Conservation (phyloP, 176 grass and related monocot genomes). For the Zoysia japonica region DNA sequence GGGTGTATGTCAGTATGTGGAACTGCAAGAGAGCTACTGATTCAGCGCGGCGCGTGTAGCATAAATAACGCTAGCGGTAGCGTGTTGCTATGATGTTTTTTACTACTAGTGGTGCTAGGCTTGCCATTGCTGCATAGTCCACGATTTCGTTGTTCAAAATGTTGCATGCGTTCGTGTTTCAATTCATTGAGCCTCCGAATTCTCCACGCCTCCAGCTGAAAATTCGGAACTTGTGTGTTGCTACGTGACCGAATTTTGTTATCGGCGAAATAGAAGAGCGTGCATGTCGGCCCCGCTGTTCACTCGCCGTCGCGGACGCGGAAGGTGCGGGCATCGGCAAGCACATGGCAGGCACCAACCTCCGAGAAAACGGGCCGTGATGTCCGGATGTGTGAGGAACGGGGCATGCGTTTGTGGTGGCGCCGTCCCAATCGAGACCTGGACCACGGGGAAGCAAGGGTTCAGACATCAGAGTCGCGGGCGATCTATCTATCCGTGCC, state of each 20-base stretch:
- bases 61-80: slow-evolving; percentile 46
- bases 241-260: background rate
- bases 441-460: background rate
- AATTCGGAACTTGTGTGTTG: background rate
- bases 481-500: background rate
- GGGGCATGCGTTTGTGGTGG: background rate
- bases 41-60: slow-evolving; percentile 29
- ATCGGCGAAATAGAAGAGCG: background rate
- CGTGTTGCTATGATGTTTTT: slow-evolving; percentile 18
- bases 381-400: slow-evolving; percentile 19
- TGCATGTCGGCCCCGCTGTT: background rate
- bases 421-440: background rate
- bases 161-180: background rate
- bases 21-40: background rate
- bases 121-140: background rate
- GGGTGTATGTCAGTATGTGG: background rate
- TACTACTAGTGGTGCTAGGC: background rate
- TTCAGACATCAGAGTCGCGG: background rate
- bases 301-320: background rate
- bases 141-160: background rate
- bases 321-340: background rate
- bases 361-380: background rate
- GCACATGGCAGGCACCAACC: background rate
- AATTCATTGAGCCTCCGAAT: background rate
- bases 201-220: background rate